phyloP scores from a whole-genome alignment of 2,329 filamentous ascomycete genomes.

The Trichoderma atrobrunneum region DNA sequence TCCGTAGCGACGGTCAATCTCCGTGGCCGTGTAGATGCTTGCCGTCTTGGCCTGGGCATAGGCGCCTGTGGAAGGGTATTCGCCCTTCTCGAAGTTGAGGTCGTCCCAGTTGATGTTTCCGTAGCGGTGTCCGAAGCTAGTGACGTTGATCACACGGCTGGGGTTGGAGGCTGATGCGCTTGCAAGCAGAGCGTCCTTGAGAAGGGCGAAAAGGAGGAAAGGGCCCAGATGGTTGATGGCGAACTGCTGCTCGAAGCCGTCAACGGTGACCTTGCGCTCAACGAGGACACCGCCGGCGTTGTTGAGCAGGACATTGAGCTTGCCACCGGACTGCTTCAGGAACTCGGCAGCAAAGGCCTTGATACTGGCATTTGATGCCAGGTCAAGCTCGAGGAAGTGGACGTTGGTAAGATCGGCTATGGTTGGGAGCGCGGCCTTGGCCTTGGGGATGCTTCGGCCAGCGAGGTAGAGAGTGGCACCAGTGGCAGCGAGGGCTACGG shows the following conservation, averaged over 20 bases:
- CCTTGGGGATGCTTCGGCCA: constrained; percentile 24
- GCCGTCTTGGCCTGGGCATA: constrained; percentile 45
- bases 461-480: constrained; percentile 25
- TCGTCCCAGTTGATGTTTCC: constrained; percentile 37
- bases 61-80: neutral
- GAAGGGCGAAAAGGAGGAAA: constrained; percentile 48
- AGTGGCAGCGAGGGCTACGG: constrained; percentile 41
- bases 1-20: constrained; percentile 47
- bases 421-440: constrained; percentile 14
- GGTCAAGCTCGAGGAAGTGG: constrained; percentile 25
- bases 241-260: constrained; percentile 41
- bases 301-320: constrained; percentile 24
- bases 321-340: constrained; percentile 13
- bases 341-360: constrained; percentile 25
- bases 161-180: constrained; percentile 2
- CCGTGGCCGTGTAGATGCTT: constrained; percentile 44
- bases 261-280: constrained; percentile 21
- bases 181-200: constrained; percentile 16
- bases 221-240: constrained; percentile 53
- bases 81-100: constrained; percentile 26
- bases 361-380: constrained; percentile 27
- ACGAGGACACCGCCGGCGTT: constrained; percentile 25
- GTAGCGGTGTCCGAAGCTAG: constrained; percentile 33
- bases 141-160: constrained; percentile 13
- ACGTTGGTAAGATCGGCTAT: constrained; percentile 20